These are phyloP conservation scores for Mucor mucedo DNA, from an alignment of 371 early-diverging fungal species.

Conservation along the genomic window DNA sequence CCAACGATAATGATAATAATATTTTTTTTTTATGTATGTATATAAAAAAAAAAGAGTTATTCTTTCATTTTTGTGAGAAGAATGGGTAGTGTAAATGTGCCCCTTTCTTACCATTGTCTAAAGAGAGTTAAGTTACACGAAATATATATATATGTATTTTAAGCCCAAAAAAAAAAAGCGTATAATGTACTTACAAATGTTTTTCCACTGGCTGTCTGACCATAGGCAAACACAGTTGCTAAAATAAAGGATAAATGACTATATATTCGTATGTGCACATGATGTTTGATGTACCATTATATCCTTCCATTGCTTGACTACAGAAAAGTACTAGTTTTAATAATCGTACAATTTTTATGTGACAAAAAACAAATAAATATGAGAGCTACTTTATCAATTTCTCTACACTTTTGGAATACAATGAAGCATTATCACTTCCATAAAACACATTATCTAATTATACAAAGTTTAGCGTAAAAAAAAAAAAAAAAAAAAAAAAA, in stretches of 20 bases:
- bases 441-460: constrained; percentile 35
- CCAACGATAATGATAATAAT: neutral
- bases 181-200: constrained; percentile 54
- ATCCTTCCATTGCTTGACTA: constrained; percentile 33
- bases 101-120: constrained; percentile 12
- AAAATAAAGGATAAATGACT: neutral
- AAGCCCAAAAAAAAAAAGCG: neutral
- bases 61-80: too few species aligned
- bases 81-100: too few species aligned
- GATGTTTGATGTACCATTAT: constrained; percentile 22
- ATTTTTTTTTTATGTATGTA: too few species aligned
- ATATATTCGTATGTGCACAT: neutral
- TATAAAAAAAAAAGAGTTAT: too few species aligned
- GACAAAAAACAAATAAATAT: too few species aligned
- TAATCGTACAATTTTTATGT: too few species aligned
- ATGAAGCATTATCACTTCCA: constrained; percentile 28
- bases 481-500: neutral
- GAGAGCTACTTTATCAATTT: constrained; percentile 37
- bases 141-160: neutral
- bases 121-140: neutral
- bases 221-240: constrained; percentile 82
- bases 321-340: neutral
- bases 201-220: constrained; percentile 87
- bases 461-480: neutral
- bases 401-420: constrained; percentile 41